These are phyloP conservation scores for Nigrospora osmanthi DNA, from an alignment of 2,329 filamentous ascomycete genomes.

Conservation along the genomic window DNA sequence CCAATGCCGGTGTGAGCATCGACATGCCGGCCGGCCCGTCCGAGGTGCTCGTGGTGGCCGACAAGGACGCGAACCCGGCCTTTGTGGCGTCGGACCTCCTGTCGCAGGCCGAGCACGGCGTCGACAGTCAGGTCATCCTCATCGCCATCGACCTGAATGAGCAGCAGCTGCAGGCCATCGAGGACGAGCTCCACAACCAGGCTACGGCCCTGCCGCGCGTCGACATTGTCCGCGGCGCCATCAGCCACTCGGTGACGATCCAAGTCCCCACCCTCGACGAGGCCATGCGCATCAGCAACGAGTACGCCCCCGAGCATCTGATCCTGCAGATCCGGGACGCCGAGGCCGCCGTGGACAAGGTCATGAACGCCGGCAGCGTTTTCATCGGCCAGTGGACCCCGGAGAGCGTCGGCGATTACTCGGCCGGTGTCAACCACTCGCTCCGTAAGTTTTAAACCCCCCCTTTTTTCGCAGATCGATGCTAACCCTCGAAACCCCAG, in stretches of 20 bases:
- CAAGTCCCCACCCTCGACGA: constrained; percentile 62
- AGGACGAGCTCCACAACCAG: constrained; percentile 84
- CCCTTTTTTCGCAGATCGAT: neutral
- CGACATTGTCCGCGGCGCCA: constrained; percentile 85
- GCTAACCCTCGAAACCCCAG: constrained; percentile 33
- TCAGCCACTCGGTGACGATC: constrained; percentile 86
- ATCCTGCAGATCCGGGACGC: constrained; percentile 84
- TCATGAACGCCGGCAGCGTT: constrained; percentile 91
- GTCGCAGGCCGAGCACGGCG: constrained; percentile 92
- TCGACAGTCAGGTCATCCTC: constrained; percentile 90
- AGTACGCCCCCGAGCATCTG: constrained; percentile 92
- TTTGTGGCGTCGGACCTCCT: constrained; percentile 94
- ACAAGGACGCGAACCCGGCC: constrained; percentile 78
- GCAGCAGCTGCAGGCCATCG: constrained; percentile 69
- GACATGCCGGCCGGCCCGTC: constrained; percentile 98
- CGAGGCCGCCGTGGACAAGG: constrained; percentile 63
- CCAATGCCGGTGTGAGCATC: constrained; percentile 88
- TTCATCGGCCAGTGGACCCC: constrained; percentile 96
- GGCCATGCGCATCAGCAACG: constrained; percentile 78
- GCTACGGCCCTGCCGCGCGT: constrained; percentile 82
- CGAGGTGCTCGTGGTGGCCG: constrained; percentile 92
- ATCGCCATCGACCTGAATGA: constrained; percentile 77
- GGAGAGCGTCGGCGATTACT: constrained; percentile 96
- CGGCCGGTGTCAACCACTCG: constrained; percentile 94
- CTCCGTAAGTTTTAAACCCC: constrained; percentile 61